phyloP scores from a whole-genome alignment of 371 early-diverging fungal genomes.

The Mucor sp. region DNA sequence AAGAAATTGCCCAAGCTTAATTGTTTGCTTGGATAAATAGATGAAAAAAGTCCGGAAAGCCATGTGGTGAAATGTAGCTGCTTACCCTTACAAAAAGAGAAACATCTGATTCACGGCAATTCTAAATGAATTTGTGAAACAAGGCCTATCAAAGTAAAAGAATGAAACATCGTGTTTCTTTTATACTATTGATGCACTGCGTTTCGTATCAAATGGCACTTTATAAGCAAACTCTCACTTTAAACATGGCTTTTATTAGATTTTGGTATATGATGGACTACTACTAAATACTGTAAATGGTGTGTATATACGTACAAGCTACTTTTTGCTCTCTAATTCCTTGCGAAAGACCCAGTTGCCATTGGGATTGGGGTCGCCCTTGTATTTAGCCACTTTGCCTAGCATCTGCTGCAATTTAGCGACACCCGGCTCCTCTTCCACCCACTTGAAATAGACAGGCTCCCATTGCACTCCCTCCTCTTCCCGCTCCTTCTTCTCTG shows the following conservation, averaged over 20 bases:
- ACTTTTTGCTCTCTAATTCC: neutral
- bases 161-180: neutral
- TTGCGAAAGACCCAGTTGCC: constrained; percentile 15
- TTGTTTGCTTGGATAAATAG: neutral
- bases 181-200: no score
- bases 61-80: neutral
- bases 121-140: neutral
- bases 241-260: neutral
- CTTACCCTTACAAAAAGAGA: neutral
- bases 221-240: neutral
- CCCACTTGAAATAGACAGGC: constrained; percentile 59
- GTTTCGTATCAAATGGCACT: no score
- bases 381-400: neutral
- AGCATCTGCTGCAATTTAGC: constrained; percentile 40
- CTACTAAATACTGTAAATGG: neutral
- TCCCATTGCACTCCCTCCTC: constrained; percentile 60
- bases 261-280: neutral
- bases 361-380: neutral
- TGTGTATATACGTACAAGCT: neutral
- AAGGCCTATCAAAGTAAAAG: neutral
- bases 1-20: neutral
- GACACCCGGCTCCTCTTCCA: constrained; percentile 47
- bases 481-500: constrained; percentile 58
- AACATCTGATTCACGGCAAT: constrained; percentile 1
- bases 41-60: neutral